A percentile compares a stretch with the other conserved stretches of the same genome.
Conservation (phyloP, 257 asterid species). For the Cynanchum wilfordii region DNA sequence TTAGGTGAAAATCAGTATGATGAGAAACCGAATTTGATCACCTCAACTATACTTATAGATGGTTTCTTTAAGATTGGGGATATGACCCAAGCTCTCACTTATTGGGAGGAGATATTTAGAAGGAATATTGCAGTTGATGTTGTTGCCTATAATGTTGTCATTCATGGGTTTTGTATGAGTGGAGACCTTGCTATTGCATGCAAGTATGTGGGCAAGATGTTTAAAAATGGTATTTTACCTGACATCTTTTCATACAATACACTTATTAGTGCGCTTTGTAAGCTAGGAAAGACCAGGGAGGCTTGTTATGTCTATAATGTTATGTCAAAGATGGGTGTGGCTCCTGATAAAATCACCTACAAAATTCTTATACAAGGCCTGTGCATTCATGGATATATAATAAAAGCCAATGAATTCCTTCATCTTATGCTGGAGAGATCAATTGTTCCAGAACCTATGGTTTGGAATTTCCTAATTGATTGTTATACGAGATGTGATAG, state of each 20-base stretch:
- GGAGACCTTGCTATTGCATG: constrained; percentile 40
- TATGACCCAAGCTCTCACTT: constrained; percentile 43
- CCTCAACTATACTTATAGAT: constrained; percentile 77
- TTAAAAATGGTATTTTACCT: constrained; percentile 61
- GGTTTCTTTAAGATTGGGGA: constrained; percentile 65
- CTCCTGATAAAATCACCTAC: constrained; percentile 62
- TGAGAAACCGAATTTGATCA: constrained; percentile 37
- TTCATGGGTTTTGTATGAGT: constrained; percentile 56
- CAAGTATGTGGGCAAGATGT: constrained; percentile 48
- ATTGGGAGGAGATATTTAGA: constrained; percentile 42
- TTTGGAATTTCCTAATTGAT: constrained; percentile 73
- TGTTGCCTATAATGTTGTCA: constrained; percentile 69
- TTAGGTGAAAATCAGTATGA: constrained; percentile 38
- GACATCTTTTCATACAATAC: constrained; percentile 66
- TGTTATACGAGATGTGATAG: constrained; percentile 61
- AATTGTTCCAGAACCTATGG: constrained; percentile 46
- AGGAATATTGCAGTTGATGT: constrained; percentile 42
- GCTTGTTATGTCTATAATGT: constrained; percentile 59
- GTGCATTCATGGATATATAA: constrained; percentile 47
- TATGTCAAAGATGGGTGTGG: constrained; percentile 74
- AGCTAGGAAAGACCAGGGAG: constrained; percentile 50
- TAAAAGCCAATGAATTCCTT: constrained; percentile 48
- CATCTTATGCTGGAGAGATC: constrained; percentile 48
- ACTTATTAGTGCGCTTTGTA: constrained; percentile 62
- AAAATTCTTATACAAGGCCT: constrained; percentile 66